Evolutionary conservation across 345 rosid species (phyloP), one percentile per base, ranked within the genome.

Genomic region (Capsella bursapastoris): DNA sequence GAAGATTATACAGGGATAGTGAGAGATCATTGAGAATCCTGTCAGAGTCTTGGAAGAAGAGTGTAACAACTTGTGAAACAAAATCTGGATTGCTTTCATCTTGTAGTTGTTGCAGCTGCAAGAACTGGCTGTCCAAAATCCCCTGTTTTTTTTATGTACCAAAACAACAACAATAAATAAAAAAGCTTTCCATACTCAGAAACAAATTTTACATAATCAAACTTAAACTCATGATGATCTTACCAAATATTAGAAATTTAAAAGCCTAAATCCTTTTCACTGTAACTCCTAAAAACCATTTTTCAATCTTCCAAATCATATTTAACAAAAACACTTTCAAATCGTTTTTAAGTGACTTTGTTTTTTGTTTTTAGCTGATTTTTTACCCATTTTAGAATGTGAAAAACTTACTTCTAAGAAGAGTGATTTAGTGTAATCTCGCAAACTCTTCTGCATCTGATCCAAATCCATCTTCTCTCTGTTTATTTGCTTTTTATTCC

Each of bases 41-140:
- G 65, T 92, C 93, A 66, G 99, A 87, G 76, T 95, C 99, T 57
- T 83, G 90, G 76, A 95, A 95, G 85, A 95, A 95, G 51, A 92
- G 91, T 61, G 93, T 75, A n/a, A 89, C 93, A 57, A 95, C 96
- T 86, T 95, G 93, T 67, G 82, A 90, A 67, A 90, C 97, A 84
- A 95, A 95, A 82, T 89, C 92, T 58, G 99, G 97, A 84, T 87
- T 92, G 87, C 89, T 89, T 80, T 95, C 99, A 82, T 95, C 99
- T 84, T 88, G 97, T 71, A 95, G 85, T 68, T 90, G 89, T 80
- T 88, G 97, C 60, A 95, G 91, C 85, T 90, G 97, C 60, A 82
- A 68, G 70, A 86, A 91, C 86, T 95, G 99, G 62, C 83, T 66
- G 72, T 92, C 99, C 89, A 95, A 72, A 82, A 89, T 65, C 16